Percentiles rank a stretch among this genome's conserved stretches.
Conservation (phyloP, 108 stramenopile species). For the Discostella pseudostelligera region DNA sequence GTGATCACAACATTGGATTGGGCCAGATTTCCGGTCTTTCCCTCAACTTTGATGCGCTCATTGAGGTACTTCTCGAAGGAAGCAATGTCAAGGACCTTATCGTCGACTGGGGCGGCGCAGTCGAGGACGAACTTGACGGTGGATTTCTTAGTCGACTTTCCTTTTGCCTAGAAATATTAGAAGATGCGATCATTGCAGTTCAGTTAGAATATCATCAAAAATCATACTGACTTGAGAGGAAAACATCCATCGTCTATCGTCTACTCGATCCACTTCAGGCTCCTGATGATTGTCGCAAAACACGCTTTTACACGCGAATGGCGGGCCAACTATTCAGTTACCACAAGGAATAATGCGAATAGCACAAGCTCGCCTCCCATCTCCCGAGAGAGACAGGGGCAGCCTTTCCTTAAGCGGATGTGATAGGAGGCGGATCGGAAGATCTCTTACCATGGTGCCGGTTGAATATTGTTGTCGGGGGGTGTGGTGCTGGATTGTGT, state of each 20-base stretch:
- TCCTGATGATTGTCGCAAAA: slow-evolving; percentile 19
- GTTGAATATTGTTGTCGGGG: slow-evolving; percentile 5
- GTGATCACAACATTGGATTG: slow-evolving; percentile 80
- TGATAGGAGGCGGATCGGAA: slow-evolving; percentile 51
- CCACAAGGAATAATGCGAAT: slow-evolving; percentile 51
- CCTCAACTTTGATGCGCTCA: slow-evolving; percentile 94
- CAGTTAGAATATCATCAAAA: slow-evolving; percentile 2
- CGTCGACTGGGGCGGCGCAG: slow-evolving; percentile 96
- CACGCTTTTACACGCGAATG: slow-evolving; percentile 16
- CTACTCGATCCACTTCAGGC: not conserved
- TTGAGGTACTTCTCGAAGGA: slow-evolving; percentile 98
- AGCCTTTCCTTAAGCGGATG: slow-evolving; percentile 54
- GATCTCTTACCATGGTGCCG: slow-evolving; percentile 58
- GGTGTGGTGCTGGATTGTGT: no score
- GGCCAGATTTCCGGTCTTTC: slow-evolving; percentile 76
- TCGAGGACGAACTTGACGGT: slow-evolving; percentile 96
- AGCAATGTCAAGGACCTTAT: slow-evolving; percentile 96
- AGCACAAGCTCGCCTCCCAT: slow-evolving; percentile 51
- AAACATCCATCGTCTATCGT: not conserved
- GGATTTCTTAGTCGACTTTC: slow-evolving; percentile 78
- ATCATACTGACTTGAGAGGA: not conserved
- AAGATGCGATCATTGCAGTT: slow-evolving; percentile 1
- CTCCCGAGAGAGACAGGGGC: slow-evolving; percentile 29
- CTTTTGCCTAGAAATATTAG: slow-evolving; percentile 62
- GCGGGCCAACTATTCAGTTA: slow-evolving; percentile 39